Conservation (phyloP, 768 basidiomycete genomes). For the Leccinum subtestaceum region DNA sequence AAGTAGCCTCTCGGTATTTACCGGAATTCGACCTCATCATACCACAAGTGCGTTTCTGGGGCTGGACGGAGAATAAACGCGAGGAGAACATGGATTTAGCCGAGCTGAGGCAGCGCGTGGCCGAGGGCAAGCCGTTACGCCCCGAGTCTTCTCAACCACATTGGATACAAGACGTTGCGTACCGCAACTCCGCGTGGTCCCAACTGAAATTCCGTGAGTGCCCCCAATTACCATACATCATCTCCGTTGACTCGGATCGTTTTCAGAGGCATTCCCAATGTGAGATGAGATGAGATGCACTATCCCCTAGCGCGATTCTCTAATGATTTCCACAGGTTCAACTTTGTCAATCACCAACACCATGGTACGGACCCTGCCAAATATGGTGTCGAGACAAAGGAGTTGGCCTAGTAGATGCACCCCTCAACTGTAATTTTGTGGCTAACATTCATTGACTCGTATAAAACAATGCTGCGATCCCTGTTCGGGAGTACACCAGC, state of each 20-base stretch:
- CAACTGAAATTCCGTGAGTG: constrained; percentile 86
- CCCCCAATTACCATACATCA: constrained; percentile 3
- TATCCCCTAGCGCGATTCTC: background rate
- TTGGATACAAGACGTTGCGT: constrained; percentile 86
- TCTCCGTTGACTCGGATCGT: constrained; percentile 13
- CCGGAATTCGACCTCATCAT: constrained; percentile 14
- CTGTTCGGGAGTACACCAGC: background rate
- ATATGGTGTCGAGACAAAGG: constrained; percentile 49
- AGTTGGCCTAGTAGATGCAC: constrained; percentile 21
- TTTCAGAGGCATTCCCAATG: constrained; percentile 72
- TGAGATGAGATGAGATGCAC: constrained; percentile 34
- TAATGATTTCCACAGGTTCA: constrained; percentile 64
- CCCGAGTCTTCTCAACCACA: constrained; percentile 77
- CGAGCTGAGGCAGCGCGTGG: constrained; percentile 73
- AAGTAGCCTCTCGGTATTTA: constrained; percentile 30
- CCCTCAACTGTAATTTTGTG: constrained; percentile 9
- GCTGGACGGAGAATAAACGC: constrained; percentile 84
- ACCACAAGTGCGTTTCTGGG: constrained; percentile 84
- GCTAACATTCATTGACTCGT: background rate
- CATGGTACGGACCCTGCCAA: constrained; percentile 86
- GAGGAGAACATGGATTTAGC: constrained; percentile 76
- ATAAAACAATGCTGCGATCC: background rate
- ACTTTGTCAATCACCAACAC: constrained; percentile 86
- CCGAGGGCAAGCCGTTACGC: constrained; percentile 81
- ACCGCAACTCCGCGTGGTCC: constrained; percentile 88